These are phyloP conservation scores for Abrus precatorius DNA, from an alignment of 306 rosid species.

Conservation along the genomic window DNA sequence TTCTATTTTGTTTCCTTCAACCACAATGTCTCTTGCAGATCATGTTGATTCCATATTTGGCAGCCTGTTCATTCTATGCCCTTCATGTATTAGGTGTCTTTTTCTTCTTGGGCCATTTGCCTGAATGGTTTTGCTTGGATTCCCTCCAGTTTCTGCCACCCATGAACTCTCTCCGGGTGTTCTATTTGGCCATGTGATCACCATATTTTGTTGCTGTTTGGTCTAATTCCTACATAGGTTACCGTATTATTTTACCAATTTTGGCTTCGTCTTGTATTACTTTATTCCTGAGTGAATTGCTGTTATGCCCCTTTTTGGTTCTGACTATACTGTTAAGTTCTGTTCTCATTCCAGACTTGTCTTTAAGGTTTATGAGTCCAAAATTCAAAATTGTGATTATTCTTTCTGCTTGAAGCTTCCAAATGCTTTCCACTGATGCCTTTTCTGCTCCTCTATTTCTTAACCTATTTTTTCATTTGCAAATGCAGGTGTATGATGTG, in stretches of 20 bases:
- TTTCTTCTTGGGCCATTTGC: no score
- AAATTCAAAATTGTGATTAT: background rate
- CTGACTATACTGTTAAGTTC: background rate
- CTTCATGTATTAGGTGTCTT: no score
- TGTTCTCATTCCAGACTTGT: slow-evolving; percentile 3
- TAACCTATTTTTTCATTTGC: slow-evolving; percentile 29
- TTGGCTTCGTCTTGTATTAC: slow-evolving; percentile 3
- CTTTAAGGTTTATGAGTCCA: slow-evolving; percentile 13
- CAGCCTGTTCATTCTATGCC: no score
- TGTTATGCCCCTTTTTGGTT: background rate
- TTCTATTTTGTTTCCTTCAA: no score
- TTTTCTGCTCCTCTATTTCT: slow-evolving; percentile 12
- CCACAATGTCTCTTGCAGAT: no score
- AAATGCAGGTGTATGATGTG: slow-evolving; percentile 78
- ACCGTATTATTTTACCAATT: background rate
- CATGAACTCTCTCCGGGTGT: no score
- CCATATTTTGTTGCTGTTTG: background rate
- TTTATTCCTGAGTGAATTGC: slow-evolving; percentile 2
- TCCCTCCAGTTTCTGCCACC: background rate
- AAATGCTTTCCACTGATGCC: slow-evolving; percentile 19
- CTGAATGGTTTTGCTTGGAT: background rate
- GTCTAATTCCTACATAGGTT: background rate
- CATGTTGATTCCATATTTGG: no score
- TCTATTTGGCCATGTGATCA: no score
- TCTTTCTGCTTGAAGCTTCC: slow-evolving; percentile 14